These are phyloP conservation scores for Earliella scabrosa DNA, from an alignment of 1,284 basidiomycete genomes.

Conservation along the genomic window DNA sequence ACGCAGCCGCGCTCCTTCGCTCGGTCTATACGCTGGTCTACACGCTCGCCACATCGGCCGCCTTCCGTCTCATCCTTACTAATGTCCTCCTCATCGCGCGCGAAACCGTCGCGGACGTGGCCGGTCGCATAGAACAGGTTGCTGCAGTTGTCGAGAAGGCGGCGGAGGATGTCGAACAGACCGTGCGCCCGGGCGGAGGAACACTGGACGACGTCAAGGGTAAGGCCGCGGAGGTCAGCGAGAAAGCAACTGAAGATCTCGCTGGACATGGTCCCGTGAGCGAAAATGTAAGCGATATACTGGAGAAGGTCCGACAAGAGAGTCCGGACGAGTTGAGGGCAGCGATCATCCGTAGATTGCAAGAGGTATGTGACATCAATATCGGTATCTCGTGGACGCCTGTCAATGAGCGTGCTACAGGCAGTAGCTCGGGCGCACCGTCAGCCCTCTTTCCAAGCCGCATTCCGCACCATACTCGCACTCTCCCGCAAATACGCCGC, in stretches of 20 bases:
- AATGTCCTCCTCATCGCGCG: constrained; percentile 43
- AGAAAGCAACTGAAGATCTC: not conserved
- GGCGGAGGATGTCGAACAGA: constrained; percentile 34
- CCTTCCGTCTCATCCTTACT: constrained; percentile 47
- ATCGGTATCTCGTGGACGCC: too few relatives aligned
- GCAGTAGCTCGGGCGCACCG: constrained; percentile 43
- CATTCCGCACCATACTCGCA: constrained; percentile 44
- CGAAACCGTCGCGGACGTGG: constrained; percentile 43
- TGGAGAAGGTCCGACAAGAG: constrained; percentile 10
- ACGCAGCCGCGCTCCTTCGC: constrained; percentile 37
- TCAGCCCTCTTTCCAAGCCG: constrained; percentile 41
- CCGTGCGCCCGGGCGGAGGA: constrained; percentile 21
- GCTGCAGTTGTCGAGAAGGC: constrained; percentile 40
- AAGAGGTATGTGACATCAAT: constrained; percentile 37
- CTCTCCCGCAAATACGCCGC: constrained; percentile 46
- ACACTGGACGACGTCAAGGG: constrained; percentile 19
- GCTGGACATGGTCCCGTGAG: not conserved
- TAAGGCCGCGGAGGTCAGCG: constrained; percentile 7
- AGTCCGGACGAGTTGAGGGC: constrained; percentile 37
- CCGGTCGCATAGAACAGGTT: constrained; percentile 40
- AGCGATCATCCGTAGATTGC: constrained; percentile 39
- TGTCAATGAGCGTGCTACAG: constrained; percentile 28
- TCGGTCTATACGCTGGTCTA: constrained; percentile 40
- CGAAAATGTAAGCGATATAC: not conserved
- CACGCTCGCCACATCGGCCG: constrained; percentile 46